Evolutionary conservation across 2,329 filamentous ascomycete genomes (phyloP), one percentile per base, ranked within the genome.

Genomic region (Arthrocladium fulminans): DNA sequence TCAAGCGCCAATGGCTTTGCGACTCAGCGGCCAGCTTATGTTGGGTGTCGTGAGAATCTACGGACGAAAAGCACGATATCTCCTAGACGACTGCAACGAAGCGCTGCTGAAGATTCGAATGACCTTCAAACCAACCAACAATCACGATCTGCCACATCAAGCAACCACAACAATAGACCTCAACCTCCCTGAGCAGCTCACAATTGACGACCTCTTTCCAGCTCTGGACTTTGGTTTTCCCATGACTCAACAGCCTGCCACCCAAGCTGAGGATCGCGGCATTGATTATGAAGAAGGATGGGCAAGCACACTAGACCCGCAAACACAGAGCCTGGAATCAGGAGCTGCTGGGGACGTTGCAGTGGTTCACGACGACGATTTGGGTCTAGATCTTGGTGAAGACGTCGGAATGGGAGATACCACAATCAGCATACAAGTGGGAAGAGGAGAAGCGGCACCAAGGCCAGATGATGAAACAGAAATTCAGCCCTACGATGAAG

Each of bases 41-140:
- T 78, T 98, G 48, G 92, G 92, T 71, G 92, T 98, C 22, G 92
- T 96, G 59, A 82, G 90, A 63, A 98, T 98, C 63, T 98, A 98
- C 69, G 94, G 89, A 68, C 80, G 92, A 63, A 98, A 98, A 71
- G 90, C 92, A 62, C 85, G 89, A 61, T 98, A 98, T 67, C 73
- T 98, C 44, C 74, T 97, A 41, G 92, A 98, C 62, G 92, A 98
- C 65, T 98, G 92, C 70, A 96, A 94, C 61, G 92, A 98, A 69
- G 90, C 90, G 32, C 74, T 98, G 57, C 83, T 94, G 75, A 97
- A 96, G 72, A 96, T 98, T 61, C 96, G 97, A 65, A 94, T 97
- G 88, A 90, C 92, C 35, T 98, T 97, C 71, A 86, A 89, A 51
- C 87, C 90, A 17, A 86, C 81, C 41, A 90, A 90, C 56, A 96